These are phyloP conservation scores for Saposhnikovia divaricata DNA, from an alignment of 129 eudicot species.

Conservation along the genomic window DNA sequence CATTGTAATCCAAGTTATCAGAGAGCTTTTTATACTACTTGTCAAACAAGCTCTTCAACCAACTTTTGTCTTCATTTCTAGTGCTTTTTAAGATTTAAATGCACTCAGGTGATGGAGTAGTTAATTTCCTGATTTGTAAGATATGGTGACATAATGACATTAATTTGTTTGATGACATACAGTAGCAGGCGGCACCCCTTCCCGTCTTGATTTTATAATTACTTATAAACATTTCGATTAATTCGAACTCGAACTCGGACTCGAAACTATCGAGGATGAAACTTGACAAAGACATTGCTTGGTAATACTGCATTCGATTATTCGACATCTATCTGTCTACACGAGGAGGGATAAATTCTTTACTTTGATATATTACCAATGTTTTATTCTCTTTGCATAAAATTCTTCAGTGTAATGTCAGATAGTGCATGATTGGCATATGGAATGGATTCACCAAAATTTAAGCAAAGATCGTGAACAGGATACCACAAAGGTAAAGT, in stretches of 20 bases:
- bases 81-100: background rate
- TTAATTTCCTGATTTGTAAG: background rate
- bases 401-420: background rate
- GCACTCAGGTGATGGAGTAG: background rate
- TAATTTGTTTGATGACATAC: background rate
- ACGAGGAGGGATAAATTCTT: background rate
- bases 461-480: background rate
- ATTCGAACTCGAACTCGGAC: too few species aligned
- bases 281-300: constrained; percentile 2
- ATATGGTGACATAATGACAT: background rate
- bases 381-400: background rate
- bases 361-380: background rate
- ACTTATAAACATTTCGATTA: too few species aligned
- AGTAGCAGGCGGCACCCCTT: background rate
- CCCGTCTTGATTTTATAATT: too few species aligned
- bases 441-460: constrained; percentile 4
- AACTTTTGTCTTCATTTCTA: background rate
- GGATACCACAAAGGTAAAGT: background rate
- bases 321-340: background rate
- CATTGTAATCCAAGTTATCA: constrained; percentile 62
- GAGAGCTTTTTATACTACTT: constrained; percentile 16
- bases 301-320: background rate
- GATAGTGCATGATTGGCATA: background rate
- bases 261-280: background rate
- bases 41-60: constrained; percentile 2